Percentiles rank a stretch among this genome's conserved stretches.
Evolutionary conservation across 2,329 filamentous ascomycete species (phyloP).

Genomic region (Penicillium glabrum): DNA sequence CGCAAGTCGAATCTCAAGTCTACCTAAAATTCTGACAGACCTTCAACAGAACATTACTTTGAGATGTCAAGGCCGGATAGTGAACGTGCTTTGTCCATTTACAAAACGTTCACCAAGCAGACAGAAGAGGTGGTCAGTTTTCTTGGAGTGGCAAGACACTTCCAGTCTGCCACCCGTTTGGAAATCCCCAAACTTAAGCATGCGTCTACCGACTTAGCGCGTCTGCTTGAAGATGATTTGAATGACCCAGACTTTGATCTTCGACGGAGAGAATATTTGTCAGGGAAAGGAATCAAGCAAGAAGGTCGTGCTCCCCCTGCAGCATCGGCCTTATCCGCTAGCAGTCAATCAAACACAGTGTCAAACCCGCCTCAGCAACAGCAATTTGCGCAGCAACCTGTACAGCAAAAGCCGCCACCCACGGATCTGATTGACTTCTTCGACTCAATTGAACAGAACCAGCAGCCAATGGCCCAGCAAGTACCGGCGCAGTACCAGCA

Average conservation of each 20-base stretch:
- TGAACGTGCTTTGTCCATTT: constrained; percentile 86
- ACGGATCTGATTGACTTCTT: constrained; percentile 92
- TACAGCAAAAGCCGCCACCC: constrained; percentile 39
- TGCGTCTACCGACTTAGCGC: constrained; percentile 85
- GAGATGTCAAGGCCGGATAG: constrained; percentile 96
- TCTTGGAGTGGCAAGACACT: constrained; percentile 80
- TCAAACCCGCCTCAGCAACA: constrained; percentile 27
- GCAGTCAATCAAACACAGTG: constrained; percentile 18
- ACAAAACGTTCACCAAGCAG: constrained; percentile 86
- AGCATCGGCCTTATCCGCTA: constrained; percentile 26
- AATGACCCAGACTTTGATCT: constrained; percentile 94
- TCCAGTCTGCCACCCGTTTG: constrained; percentile 86
- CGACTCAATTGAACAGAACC: constrained; percentile 86
- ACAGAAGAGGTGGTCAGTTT: constrained; percentile 93
- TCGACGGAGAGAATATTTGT: constrained; percentile 86
- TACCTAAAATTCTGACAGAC: constrained; percentile 9
- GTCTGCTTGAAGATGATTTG: constrained; percentile 89
- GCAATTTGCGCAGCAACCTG: constrained; percentile 10
- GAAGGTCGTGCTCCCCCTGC: constrained; percentile 41
- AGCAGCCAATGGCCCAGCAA: constrained; percentile 63
- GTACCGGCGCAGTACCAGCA: constrained; percentile 39
- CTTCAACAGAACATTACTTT: constrained; percentile 79
- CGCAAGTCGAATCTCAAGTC: too few relatives aligned
- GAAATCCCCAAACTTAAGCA: constrained; percentile 98
- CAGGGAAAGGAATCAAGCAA: constrained; percentile 75